Conservation (phyloP, 2,329 filamentous ascomycete species). For the Xylaria arbuscula region DNA sequence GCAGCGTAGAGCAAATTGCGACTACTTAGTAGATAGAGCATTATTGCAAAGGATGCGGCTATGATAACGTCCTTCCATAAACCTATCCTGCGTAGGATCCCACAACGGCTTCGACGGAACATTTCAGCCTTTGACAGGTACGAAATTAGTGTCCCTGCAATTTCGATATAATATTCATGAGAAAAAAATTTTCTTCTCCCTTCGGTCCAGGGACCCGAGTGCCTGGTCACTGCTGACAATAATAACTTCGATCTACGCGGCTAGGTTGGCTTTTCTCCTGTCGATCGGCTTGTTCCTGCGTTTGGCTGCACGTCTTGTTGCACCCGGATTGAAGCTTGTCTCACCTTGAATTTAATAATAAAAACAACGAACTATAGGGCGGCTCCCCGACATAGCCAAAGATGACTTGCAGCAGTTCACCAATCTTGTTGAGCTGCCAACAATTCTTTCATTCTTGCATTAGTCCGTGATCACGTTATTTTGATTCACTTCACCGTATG, state of each 20-base stretch:
- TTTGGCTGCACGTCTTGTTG: conserved; percentile 34
- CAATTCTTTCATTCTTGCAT: conserved; percentile 21
- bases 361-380: background rate
- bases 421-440: conserved; percentile 2
- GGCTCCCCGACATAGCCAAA: background rate
- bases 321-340: conserved; percentile 19
- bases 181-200: conserved; percentile 12
- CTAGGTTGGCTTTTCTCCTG: conserved; percentile 28
- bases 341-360: conserved; percentile 12
- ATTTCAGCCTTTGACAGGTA: conserved; percentile 25
- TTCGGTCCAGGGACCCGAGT: conserved; percentile 23
- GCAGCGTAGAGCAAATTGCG: conserved; percentile 31
- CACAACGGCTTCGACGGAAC: conserved; percentile 21
- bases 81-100: conserved; percentile 5
- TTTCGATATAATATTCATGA: background rate
- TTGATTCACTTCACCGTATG: conserved; percentile 9
- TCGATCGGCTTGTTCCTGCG: conserved; percentile 39
- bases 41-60: conserved; percentile 18
- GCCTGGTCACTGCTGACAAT: conserved; percentile 26
- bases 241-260: conserved; percentile 18
- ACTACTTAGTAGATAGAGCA: conserved; percentile 18
- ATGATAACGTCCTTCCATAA: background rate
- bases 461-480: conserved; percentile 25
- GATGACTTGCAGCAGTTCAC: conserved; percentile 31
- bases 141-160: conserved; percentile 31